Conservation (phyloP, 2,329 filamentous ascomycete genomes). For the Chlorencoelia australis region DNA sequence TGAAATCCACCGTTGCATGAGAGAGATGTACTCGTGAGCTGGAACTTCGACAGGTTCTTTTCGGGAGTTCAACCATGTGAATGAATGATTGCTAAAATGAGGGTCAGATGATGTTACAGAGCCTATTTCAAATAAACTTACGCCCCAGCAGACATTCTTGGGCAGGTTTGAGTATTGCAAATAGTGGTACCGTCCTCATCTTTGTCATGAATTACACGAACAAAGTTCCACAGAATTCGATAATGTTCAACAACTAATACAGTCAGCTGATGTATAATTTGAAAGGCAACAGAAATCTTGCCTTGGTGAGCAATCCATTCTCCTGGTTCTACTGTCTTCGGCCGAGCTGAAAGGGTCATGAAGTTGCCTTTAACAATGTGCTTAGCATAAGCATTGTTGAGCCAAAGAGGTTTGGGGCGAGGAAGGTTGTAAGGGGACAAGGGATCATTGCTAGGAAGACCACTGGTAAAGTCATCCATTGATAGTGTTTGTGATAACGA, state of each 20-base stretch:
- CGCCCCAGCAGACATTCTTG: slow-evolving; percentile 89
- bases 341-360: slow-evolving; percentile 86
- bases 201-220: slow-evolving; percentile 77
- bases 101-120: background rate
- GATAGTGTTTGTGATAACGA: slow-evolving; percentile 58
- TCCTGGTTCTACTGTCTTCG: slow-evolving; percentile 85
- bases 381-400: slow-evolving; percentile 64
- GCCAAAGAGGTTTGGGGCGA: slow-evolving; percentile 60
- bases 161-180: slow-evolving; percentile 76
- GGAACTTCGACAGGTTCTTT: slow-evolving; percentile 85
- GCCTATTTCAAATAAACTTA: slow-evolving; percentile 40
- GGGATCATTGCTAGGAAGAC: slow-evolving; percentile 34
- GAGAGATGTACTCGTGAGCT: slow-evolving; percentile 84
- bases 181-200: slow-evolving; percentile 69
- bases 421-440: slow-evolving; percentile 54
- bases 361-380: slow-evolving; percentile 97
- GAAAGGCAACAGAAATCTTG: slow-evolving; percentile 33
- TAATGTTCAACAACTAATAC: slow-evolving; percentile 80
- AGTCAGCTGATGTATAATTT: slow-evolving; percentile 4
- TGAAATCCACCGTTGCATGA: slow-evolving; percentile 95
- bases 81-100: slow-evolving; percentile 65
- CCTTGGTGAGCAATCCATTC: slow-evolving; percentile 96
- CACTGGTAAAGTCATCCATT: slow-evolving; percentile 45
- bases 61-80: slow-evolving; percentile 89
- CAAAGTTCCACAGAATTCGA: slow-evolving; percentile 78